Percentiles rank a stretch among this genome's conserved stretches.
These are phyloP conservation scores for Pseudogymnoascus verrucosus DNA, from an alignment of 2,329 filamentous ascomycete genomes.

Conservation along the genomic window DNA sequence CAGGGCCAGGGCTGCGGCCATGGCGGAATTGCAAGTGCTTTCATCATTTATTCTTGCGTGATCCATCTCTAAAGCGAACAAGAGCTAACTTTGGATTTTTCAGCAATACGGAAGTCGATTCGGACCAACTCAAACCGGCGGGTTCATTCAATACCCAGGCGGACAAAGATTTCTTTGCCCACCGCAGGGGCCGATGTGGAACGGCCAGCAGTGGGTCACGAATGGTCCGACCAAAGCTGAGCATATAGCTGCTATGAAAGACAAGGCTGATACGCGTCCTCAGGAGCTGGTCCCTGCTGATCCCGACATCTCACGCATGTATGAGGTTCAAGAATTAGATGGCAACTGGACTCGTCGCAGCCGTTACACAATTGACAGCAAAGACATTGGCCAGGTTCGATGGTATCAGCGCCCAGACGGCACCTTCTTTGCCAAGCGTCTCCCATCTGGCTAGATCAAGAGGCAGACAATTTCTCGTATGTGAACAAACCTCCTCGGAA, in stretches of 20 bases:
- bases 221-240: slow-evolving; percentile 43
- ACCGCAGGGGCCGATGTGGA: slow-evolving; percentile 9
- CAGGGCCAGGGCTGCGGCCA: neutral
- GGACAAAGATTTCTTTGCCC: neutral
- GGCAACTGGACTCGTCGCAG: slow-evolving; percentile 51
- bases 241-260: slow-evolving; percentile 9
- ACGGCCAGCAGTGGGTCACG: slow-evolving; percentile 52
- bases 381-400: slow-evolving; percentile 41
- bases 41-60: neutral
- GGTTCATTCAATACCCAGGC: neutral
- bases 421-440: slow-evolving; percentile 52
- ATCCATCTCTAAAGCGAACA: neutral
- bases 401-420: slow-evolving; percentile 53
- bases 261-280: slow-evolving; percentile 23
- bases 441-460: slow-evolving; percentile 28
- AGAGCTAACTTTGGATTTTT: neutral
- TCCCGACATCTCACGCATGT: slow-evolving; percentile 51
- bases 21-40: slow-evolving; percentile 6
- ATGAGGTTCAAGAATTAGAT: slow-evolving; percentile 54
- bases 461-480: neutral
- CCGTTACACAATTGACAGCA: slow-evolving; percentile 51
- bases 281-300: slow-evolving; percentile 58
- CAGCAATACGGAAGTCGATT: slow-evolving; percentile 5
- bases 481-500: neutral
- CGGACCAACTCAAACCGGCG: neutral